Base-by-base conservation (phyloP, 768 basidiomycete species). In the Hericium rajendrae region DNA sequence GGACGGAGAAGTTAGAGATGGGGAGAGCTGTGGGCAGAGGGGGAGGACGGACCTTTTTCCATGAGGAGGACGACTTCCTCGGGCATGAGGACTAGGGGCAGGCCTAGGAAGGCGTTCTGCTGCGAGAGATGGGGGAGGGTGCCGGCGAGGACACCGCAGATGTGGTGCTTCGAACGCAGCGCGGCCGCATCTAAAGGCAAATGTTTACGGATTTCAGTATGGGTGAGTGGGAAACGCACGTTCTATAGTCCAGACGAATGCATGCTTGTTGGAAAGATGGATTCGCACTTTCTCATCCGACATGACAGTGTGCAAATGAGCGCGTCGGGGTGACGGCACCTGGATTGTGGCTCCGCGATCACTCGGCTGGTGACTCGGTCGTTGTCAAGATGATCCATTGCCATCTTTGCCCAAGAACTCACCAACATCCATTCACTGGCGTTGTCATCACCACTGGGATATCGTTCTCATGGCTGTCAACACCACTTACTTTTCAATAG, bases 51-150 rank as follows among this genome's bases (percentile, higher is more conserved):
- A 92, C 97, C 82, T 59, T 88, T 88, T 62, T 86, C 79, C 13
- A 97, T 81, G 6, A 98, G 82, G 37, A 94, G 76, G 11, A 90
- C 91, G 9, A 86, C 91, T 68, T 98, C 97, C 70, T 99, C 97
- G 0, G 92, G 91, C 71, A 91, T 81, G 2, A 98, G 74, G 8
- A 90, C 74, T 6, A 97, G 75, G 1, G 97, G 97, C n/a, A 93
- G 73, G 6, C 97, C 97, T 38, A 99, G 76, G 68, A 99, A 99
- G 2, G 88, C 82, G 74, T 99, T 99, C 71, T 99, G 97, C 65
- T 97, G 94, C 1, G 93, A 85, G 1, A 98, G 78, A 67, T 94
- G 92, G 2, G 97, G 94, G 13, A 99, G 81, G 1, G 97, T 98
- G 0, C 97, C 97, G 0, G 83, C 79, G 48, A 97, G 72, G 48